Evolutionary conservation across 805 yeast genomes (phyloP), one percentile per base, ranked within the genome.

Genomic region (Cyberlindnera maritima): DNA sequence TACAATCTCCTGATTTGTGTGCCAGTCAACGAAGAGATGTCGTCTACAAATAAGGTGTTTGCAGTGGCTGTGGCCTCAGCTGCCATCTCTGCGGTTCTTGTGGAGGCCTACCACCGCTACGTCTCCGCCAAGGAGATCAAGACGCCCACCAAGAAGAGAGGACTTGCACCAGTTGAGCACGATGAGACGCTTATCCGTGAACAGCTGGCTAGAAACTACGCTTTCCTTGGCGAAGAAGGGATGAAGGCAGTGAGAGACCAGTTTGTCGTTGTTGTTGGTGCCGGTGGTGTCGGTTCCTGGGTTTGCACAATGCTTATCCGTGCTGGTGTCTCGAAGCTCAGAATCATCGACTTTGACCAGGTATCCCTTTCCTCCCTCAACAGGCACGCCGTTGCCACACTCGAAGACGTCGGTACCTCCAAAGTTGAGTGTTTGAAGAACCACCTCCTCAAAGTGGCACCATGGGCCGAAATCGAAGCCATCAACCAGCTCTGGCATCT

Each of bases 271-370:
- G 86, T 92, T 14, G 85, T 81, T 12, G 99, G 99, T 26, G 94
- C 92, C 15, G 99, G 99, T 48, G 99, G 99, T 48, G 99, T 94
- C 35, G 99, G 99, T 2, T 91, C 97, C 0, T 91, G 97, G 92
- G 96, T 85, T 20, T 83, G 86, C 12, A 85, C 96, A 11, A 88
- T 95, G 86, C 74, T 94, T 47, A 85, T 87, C 2, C 81, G 99
- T 59, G 87, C 96, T 15, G 99, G 99, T 14, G 83, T 91, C 34
- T 83, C 85, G 18, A 77, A 79, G 49, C 64, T 94, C 44, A 77
- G 90, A 56, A 75, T 94, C 47, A 81, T 94, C 44, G 99, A 94
- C 67, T 94, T 94, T 63, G 99, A 94, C 66, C 99, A 94, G 69
- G 97, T 94, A 23, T 82, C 97, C 2, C 72, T 94, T 49, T 86